Conservation (phyloP, 352 stramenopile genomes). For the Globisporangium orthogonon region DNA sequence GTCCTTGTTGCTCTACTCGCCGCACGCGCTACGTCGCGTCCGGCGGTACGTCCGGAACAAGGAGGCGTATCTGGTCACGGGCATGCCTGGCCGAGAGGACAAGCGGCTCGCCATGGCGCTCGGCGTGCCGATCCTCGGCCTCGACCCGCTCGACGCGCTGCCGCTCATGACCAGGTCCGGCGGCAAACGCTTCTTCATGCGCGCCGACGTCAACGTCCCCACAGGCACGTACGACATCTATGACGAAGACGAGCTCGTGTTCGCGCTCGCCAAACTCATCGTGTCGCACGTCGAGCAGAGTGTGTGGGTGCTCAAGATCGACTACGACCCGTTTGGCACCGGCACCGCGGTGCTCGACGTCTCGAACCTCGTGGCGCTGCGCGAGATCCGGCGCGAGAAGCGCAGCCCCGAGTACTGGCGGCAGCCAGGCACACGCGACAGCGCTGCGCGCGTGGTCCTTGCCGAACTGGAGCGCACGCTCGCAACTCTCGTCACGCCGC, state of each 20-base stretch:
- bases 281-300: constrained; percentile 75
- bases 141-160: constrained; percentile 33
- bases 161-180: constrained; percentile 73
- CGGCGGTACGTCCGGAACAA: constrained; percentile 42
- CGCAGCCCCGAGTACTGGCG: constrained; percentile 59
- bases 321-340: constrained; percentile 65
- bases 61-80: constrained; percentile 75
- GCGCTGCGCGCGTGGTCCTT: constrained; percentile 43
- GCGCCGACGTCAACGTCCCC: constrained; percentile 83
- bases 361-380: constrained; percentile 45
- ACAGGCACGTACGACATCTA: constrained; percentile 87
- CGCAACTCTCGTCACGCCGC: constrained; percentile 9
- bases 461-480: constrained; percentile 52
- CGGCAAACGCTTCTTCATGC: constrained; percentile 74
- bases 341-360: constrained; percentile 67
- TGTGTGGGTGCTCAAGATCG: constrained; percentile 77
- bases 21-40: constrained; percentile 68
- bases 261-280: constrained; percentile 83
- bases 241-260: constrained; percentile 79
- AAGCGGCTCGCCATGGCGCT: constrained; percentile 72
- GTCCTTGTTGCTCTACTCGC: constrained; percentile 79
- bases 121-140: constrained; percentile 68
- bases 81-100: constrained; percentile 71
- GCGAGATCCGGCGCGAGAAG: constrained; percentile 57
- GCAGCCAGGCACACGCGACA: constrained; percentile 58